Evolutionary conservation across 106 monocot genomes (phyloP).

Genomic region (Dioscorea dumetorum): DNA sequence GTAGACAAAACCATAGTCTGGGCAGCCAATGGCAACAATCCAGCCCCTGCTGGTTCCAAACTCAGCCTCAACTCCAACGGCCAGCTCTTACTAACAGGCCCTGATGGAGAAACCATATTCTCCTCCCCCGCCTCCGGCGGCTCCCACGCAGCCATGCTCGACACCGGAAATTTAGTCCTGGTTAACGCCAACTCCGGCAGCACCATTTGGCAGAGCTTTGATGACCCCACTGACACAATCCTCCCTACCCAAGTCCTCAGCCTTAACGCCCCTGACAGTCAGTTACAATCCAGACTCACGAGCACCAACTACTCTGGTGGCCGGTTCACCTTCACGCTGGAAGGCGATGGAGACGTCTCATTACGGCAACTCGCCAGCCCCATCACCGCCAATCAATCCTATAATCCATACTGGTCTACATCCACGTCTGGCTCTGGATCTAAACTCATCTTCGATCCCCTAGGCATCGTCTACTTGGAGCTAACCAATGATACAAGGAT

Average conservation of each 20-base stretch:
- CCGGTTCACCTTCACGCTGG: constrained; percentile 6
- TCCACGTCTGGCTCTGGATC: neutral
- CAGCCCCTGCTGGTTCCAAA: neutral
- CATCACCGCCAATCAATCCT: neutral
- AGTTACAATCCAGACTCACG: neutral
- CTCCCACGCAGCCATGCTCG: constrained; percentile 11
- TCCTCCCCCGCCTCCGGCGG: neutral
- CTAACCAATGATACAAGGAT: neutral
- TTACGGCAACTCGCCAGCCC: neutral
- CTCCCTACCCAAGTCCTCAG: constrained; percentile 16
- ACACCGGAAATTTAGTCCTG: constrained; percentile 25
- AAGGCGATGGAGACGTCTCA: constrained; percentile 16
- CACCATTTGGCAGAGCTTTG: constrained; percentile 14
- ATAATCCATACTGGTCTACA: constrained; percentile 10
- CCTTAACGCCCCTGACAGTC: neutral
- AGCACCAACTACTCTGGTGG: constrained; percentile 13
- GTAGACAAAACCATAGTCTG: constrained; percentile 19
- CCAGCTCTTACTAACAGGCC: constrained; percentile 10
- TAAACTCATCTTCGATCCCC: constrained; percentile 7
- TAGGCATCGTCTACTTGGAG: constrained; percentile 6
- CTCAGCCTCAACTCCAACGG: constrained; percentile 15
- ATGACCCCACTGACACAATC: constrained; percentile 16
- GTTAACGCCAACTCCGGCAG: neutral
- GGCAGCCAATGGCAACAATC: constrained; percentile 13
- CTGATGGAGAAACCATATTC: too few species aligned